Evolutionary conservation across 2,329 filamentous ascomycete species (phyloP).

Genomic region (Emergomyces orientalis): DNA sequence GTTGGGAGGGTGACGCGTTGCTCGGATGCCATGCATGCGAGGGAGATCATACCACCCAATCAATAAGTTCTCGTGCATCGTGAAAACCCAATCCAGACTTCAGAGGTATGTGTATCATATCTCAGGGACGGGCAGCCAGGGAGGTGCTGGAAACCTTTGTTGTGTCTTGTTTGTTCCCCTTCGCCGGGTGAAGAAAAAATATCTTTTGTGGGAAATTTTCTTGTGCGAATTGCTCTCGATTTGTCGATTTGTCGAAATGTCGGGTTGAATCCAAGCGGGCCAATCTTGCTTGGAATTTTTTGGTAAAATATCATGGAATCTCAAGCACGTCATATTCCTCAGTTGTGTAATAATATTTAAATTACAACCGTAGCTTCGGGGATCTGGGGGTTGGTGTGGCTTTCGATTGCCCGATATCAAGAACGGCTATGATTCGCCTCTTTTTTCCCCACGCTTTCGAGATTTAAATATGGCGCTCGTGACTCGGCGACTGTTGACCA

Average conservation of each 20-base stretch:
- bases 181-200: not conserved
- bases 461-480: not conserved
- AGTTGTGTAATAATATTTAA: not conserved
- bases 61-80: not conserved
- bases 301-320: not conserved
- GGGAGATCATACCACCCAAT: slow-evolving; percentile 3
- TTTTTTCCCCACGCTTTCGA: not conserved
- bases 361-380: not conserved
- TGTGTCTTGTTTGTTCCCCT: not conserved
- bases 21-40: slow-evolving; percentile 5
- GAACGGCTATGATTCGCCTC: not conserved
- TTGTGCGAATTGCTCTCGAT: not conserved
- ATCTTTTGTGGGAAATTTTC: too few species aligned
- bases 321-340: not conserved
- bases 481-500: not conserved
- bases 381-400: not conserved
- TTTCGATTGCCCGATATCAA: not conserved
- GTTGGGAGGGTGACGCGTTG: not conserved
- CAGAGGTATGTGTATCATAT: not conserved
- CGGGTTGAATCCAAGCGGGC: too few species aligned
- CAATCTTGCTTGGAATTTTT: not conserved
- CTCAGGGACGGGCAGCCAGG: not conserved
- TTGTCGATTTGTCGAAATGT: too few species aligned
- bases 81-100: not conserved
- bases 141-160: not conserved